phyloP scores from a whole-genome alignment of 441 rosid species.

The Gossypium davidsonii region DNA sequence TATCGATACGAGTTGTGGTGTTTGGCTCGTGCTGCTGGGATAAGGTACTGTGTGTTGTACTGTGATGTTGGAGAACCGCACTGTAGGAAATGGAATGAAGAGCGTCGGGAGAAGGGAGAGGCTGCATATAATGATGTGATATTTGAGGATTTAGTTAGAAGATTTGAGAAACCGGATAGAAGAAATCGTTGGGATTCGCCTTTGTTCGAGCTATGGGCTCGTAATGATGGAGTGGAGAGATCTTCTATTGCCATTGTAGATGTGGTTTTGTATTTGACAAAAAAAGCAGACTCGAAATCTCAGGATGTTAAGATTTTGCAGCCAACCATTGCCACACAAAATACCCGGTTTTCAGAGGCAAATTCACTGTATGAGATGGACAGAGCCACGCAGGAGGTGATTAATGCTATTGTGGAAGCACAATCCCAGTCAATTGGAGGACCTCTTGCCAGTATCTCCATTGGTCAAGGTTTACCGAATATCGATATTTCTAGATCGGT shows the following conservation, averaged over 20 bases:
- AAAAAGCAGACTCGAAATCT: conserved; percentile 61
- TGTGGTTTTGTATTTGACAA: conserved; percentile 73
- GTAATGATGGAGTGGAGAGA: conserved; percentile 46
- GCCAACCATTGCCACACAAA: conserved; percentile 87
- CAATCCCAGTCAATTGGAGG: conserved; percentile 72
- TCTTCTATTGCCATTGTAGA: conserved; percentile 56
- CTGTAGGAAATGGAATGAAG: conserved; percentile 73
- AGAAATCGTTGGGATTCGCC: conserved; percentile 97
- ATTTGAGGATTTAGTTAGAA: conserved; percentile 66
- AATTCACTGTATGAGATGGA: conserved; percentile 83
- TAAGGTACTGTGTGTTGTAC: conserved; percentile 68
- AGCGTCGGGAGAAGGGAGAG: conserved; percentile 55
- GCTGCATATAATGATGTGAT: conserved; percentile 53
- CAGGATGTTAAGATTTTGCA: conserved; percentile 70
- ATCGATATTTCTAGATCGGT: conserved; percentile 55
- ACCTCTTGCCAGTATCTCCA: conserved; percentile 47
- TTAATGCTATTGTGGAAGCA: conserved; percentile 62
- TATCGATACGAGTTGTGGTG: conserved; percentile 95
- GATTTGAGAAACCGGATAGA: conserved; percentile 86
- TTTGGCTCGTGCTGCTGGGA: conserved; percentile 80
- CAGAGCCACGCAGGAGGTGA: conserved; percentile 82
- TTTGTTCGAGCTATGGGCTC: conserved; percentile 66
- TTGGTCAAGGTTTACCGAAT: conserved; percentile 56
- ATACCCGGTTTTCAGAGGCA: conserved; percentile 57
- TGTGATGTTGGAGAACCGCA: conserved; percentile 61